These are phyloP conservation scores for Acorus calamus DNA, from an alignment of 106 monocot genomes.

Conservation along the genomic window DNA sequence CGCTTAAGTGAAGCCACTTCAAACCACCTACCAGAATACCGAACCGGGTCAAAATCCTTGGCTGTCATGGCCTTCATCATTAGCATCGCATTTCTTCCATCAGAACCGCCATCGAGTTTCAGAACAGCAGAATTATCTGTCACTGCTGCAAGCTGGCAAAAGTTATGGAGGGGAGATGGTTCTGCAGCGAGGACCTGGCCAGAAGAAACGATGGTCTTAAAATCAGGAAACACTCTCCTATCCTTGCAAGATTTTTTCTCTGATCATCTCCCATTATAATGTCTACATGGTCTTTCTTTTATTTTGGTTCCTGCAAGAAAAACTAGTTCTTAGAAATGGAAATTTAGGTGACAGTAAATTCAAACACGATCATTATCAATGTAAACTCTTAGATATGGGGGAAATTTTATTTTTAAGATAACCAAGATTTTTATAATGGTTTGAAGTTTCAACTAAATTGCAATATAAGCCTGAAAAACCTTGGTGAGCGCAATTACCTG, in stretches of 20 bases:
- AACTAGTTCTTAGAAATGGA: not conserved
- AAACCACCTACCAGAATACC: slow-evolving; percentile 97
- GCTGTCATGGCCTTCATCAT: slow-evolving; percentile 89
- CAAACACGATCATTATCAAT: too few relatives aligned
- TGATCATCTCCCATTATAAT: not conserved
- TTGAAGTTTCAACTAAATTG: too few relatives aligned
- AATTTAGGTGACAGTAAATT: too few relatives aligned
- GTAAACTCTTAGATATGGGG: too few relatives aligned
- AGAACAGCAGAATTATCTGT: slow-evolving; percentile 17
- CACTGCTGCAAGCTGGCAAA: slow-evolving; percentile 47
- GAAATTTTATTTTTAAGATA: too few relatives aligned
- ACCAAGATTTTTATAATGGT: too few relatives aligned
- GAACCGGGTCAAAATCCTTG: slow-evolving; percentile 71
- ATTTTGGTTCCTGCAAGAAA: not conserved
- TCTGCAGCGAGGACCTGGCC: slow-evolving; percentile 54
- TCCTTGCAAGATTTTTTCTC: not conserved
- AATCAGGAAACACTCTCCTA: not conserved
- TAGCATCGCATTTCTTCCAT: slow-evolving; percentile 19
- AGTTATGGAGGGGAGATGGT: slow-evolving; percentile 7
- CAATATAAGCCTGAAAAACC: too few relatives aligned
- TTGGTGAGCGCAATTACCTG: slow-evolving; percentile 25
- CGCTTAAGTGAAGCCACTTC: slow-evolving; percentile 94
- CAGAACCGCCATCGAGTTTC: slow-evolving; percentile 23
- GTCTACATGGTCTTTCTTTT: not conserved
- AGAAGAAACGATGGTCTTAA: slow-evolving; percentile 7